Evolutionary conservation across 1,284 basidiomycete species (phyloP).

Genomic region (Dichomitus squalens): DNA sequence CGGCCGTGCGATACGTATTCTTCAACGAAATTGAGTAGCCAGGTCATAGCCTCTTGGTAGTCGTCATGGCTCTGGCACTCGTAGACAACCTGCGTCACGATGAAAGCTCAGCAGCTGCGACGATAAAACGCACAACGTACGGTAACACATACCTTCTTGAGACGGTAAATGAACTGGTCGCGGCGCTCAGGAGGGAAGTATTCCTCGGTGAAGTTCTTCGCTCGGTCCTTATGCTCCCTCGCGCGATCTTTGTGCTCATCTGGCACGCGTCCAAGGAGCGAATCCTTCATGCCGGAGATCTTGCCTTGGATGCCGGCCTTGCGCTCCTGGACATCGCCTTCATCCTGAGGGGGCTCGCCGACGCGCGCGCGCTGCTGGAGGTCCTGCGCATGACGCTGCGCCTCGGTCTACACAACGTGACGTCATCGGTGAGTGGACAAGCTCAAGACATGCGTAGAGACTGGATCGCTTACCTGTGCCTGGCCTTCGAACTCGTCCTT

Average conservation of each 20-base stretch:
- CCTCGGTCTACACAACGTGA: conserved; percentile 19
- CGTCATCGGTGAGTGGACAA: neutral
- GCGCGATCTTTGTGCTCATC: conserved; percentile 63
- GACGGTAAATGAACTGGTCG: conserved; percentile 82
- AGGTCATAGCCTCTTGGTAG: conserved; percentile 82
- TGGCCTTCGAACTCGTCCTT: too few species aligned
- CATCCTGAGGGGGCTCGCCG: conserved; percentile 28
- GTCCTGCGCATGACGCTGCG: conserved; percentile 30
- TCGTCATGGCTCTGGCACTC: conserved; percentile 93
- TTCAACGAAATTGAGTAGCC: conserved; percentile 72
- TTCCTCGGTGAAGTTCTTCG: conserved; percentile 75
- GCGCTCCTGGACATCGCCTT: conserved; percentile 49
- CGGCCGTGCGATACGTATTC: conserved; percentile 75
- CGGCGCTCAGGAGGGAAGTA: conserved; percentile 88
- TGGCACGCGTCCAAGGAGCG: conserved; percentile 54
- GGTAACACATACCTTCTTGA: conserved; percentile 63
- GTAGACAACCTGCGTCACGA: conserved; percentile 57
- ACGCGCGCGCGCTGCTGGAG: too few species aligned
- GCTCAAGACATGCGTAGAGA: too few species aligned
- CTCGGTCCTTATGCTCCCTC: conserved; percentile 52
- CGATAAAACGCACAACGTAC: neutral
- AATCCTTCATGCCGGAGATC: conserved; percentile 46
- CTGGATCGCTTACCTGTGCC: conserved; percentile 21
- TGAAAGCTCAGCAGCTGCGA: neutral
- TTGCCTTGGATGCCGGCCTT: conserved; percentile 51